Base-by-base conservation (phyloP, 768 basidiomycete genomes). In the Phaeotremella fagi region DNA sequence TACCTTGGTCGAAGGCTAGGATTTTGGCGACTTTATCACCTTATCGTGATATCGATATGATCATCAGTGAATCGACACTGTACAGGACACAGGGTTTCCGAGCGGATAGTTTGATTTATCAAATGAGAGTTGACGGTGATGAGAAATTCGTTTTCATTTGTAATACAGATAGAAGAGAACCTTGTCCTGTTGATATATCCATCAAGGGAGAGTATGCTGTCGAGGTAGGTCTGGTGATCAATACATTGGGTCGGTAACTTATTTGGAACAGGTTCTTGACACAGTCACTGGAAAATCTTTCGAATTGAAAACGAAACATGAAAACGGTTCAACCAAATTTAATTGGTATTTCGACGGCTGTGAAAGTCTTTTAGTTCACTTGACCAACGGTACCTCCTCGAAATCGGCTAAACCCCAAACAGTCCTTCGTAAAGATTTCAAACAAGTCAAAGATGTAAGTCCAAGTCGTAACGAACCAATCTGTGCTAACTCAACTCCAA, bases 91-190 rank as follows among this genome's bases (percentile, higher is more conserved):
- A 52, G 37, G 63, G 63, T 3, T 48, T 45, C 9, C 31, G 63
- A 26, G 52, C 59, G 7, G 53, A 60, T 24, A 57, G 52, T 22
- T 24, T 67, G 3, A 35, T 63, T 16, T 63, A 68, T 36, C 66
- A 68, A 36, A 41, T 64, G 53, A 31, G 63, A 31, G 36, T 56
- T 12, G 66, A 64, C 44, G 63, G 59, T 1, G 46, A 53, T 1
- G 58, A 60, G 6, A 41, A 46, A n/a, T 62, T 49, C 36, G 45
- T 68, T 7, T 68, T 68, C 46, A 60, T 68, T 20, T 63, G 57
- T 41, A 63, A 64, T 25, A 58, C 50, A 24, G 59, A 61, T 44
- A 56, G 62, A 3, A 59, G 56, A 28, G 57, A 63, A 33, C 43
- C 59, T 4, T 48, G 45, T 29, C 52, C 59, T 15, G 47, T 52